phyloP scores from a whole-genome alignment of 306 rosid species.

The Acacia crassicarpa region DNA sequence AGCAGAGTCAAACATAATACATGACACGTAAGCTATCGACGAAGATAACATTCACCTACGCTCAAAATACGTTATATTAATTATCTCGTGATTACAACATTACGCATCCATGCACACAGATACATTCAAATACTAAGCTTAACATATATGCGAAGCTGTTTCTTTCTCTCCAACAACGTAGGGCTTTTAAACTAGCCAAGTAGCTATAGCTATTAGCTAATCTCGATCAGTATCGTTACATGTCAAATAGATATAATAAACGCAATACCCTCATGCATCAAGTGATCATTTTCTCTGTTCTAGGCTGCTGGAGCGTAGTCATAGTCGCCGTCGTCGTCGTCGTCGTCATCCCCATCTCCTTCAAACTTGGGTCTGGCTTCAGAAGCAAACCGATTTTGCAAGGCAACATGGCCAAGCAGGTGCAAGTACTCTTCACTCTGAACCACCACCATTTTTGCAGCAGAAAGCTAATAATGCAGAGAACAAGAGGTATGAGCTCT shows the following conservation, averaged over 20 bases:
- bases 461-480: not conserved
- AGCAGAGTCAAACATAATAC: not conserved
- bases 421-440: not conserved
- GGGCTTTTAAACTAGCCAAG: not conserved
- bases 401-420: not conserved
- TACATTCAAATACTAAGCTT: not conserved
- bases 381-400: constrained; percentile 1
- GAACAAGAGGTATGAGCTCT: not conserved
- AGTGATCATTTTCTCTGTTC: not conserved
- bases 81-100: not conserved
- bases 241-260: not conserved
- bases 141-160: not conserved
- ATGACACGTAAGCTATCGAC: not conserved
- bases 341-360: constrained; percentile 33
- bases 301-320: constrained; percentile 38
- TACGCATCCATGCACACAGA: not conserved
- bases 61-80: too few species aligned
- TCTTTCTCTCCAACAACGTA: not conserved
- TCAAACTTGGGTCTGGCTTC: not conserved
- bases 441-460: constrained; percentile 12
- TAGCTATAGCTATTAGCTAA: not conserved
- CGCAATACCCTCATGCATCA: not conserved
- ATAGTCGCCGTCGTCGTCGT: constrained; percentile 4
- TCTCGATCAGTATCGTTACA: not conserved
- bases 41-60: not conserved